Evolutionary conservation across 257 asterid genomes (phyloP).

Genomic region (Nemophila menziesii): DNA sequence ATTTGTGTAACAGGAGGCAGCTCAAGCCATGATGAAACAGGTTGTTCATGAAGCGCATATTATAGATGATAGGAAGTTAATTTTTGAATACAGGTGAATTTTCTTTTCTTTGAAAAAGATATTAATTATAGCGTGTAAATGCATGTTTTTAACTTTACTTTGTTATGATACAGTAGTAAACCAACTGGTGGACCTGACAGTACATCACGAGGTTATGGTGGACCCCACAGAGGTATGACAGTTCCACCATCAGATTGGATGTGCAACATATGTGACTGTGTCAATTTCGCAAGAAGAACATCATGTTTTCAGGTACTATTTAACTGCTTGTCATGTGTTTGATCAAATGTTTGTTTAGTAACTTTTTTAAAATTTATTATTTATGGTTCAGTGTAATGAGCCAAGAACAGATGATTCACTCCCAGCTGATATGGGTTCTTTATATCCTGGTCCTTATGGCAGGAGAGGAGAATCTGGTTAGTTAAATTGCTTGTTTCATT

Average conservation of each 20-base stretch:
- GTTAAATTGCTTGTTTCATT: slow-evolving; percentile 6
- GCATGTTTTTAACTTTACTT: slow-evolving; percentile 1
- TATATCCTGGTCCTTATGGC: slow-evolving; percentile 43
- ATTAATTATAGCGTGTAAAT: not conserved
- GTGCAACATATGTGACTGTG: slow-evolving; percentile 93
- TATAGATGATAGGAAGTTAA: slow-evolving; percentile 82
- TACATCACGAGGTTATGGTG: slow-evolving; percentile 63
- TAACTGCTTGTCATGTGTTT: slow-evolving; percentile 1
- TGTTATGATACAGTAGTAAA: slow-evolving; percentile 71
- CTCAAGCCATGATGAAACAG: slow-evolving; percentile 89
- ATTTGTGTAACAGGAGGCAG: slow-evolving; percentile 56
- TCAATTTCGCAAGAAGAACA: slow-evolving; percentile 93
- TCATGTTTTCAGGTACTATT: slow-evolving; percentile 86
- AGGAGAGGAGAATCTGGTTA: slow-evolving; percentile 91
- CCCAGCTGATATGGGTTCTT: slow-evolving; percentile 81
- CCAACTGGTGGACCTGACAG: slow-evolving; percentile 79
- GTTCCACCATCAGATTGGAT: slow-evolving; percentile 93
- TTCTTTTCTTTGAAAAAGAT: slow-evolving; percentile 6
- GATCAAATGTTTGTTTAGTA: too few relatives aligned
- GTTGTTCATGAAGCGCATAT: slow-evolving; percentile 81
- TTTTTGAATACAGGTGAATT: slow-evolving; percentile 83
- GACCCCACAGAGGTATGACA: slow-evolving; percentile 51
- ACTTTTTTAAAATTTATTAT: slow-evolving; percentile 7
- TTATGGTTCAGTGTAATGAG: slow-evolving; percentile 68
- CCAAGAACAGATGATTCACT: slow-evolving; percentile 95